Evolutionary conservation across 805 yeast species (phyloP), one percentile per base, ranked within the genome.

Genomic region (Kodamaea kaohsiungensis): DNA sequence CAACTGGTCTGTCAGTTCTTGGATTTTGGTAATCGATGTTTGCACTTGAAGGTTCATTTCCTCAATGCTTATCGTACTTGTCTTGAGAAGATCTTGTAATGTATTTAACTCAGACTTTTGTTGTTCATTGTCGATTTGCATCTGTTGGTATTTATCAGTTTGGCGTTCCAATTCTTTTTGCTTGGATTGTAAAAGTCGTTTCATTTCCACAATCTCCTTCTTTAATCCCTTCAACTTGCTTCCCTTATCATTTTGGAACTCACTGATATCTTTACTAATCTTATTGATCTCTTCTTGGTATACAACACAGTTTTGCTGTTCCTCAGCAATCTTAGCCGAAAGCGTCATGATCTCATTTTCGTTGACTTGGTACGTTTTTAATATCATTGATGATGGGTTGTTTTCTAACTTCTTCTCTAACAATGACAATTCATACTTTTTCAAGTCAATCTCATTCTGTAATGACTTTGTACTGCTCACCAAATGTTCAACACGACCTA

Each of bases 201-300:
- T 65, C 47, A 76, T 60, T 30, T 56, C 46, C n/a, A 55, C 56
- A 19, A 87, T 76, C 56, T 88, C 91, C 4, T 62, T 56, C 58
- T 82, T 79, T 43, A 88, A 71, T 61, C 88, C 83, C 48, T 82
- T 83, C 55, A 96, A 75, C 67, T 93, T 96, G 0, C 87, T 81
- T 0, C 92, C 90, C 61, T 91, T 92, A 66, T 96, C 88, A 45
- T 73, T 74, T 55, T 81, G 83, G 66, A 91, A 93, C 62, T 95
- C 98, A 51, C 79, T 76, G 74, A 91, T 89, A 66, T 95, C 98
- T 15, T 74, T 80, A 63, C 88, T 89, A 51, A 89, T 85, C 7
- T 65, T 65, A 2, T 62, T 59, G 10, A 89, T 80, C 27, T 86
- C 88, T 0, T 53, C 54, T 33, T 73, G 66, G 40, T 74, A 75